These are phyloP conservation scores for Candida sanyiensis DNA, from an alignment of 805 yeast genomes.

Conservation along the genomic window DNA sequence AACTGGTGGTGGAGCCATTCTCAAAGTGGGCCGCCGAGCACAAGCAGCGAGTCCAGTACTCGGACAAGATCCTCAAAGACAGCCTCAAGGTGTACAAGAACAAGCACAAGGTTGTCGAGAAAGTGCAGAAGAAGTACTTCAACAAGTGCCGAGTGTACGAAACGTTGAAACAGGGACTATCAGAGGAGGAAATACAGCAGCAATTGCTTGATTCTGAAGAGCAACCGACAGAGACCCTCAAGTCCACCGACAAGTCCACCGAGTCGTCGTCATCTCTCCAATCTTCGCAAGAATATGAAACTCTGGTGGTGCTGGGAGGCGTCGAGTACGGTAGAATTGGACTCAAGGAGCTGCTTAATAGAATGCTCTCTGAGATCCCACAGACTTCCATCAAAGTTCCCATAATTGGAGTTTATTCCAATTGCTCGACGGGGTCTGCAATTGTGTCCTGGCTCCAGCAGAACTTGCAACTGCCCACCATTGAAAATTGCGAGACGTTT, in stretches of 20 bases:
- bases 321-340: slow-evolving; percentile 34
- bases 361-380: slow-evolving; percentile 45
- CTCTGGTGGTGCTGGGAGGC: slow-evolving; percentile 31
- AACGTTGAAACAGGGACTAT: slow-evolving; percentile 46
- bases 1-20: slow-evolving; percentile 64
- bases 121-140: slow-evolving; percentile 61
- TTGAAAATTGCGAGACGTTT: slow-evolving; percentile 59
- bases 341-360: slow-evolving; percentile 36
- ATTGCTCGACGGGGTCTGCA: slow-evolving; percentile 55
- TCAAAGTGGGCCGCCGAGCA: slow-evolving; percentile 72
- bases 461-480: slow-evolving; percentile 37
- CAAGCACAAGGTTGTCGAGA: slow-evolving; percentile 42
- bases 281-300: slow-evolving; percentile 21
- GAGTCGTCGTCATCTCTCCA: too few relatives aligned
- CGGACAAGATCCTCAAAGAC: slow-evolving; percentile 46
- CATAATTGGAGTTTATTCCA: slow-evolving; percentile 60
- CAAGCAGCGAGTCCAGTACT: slow-evolving; percentile 55
- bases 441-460: slow-evolving; percentile 56
- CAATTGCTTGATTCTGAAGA: too few relatives aligned
- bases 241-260: not conserved
- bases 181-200: slow-evolving; percentile 37
- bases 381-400: slow-evolving; percentile 54
- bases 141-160: slow-evolving; percentile 72
- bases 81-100: slow-evolving; percentile 49
- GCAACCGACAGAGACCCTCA: too few relatives aligned